Base-by-base conservation (phyloP, 2,329 filamentous ascomycete genomes). In the Lachnellula willkommii region DNA sequence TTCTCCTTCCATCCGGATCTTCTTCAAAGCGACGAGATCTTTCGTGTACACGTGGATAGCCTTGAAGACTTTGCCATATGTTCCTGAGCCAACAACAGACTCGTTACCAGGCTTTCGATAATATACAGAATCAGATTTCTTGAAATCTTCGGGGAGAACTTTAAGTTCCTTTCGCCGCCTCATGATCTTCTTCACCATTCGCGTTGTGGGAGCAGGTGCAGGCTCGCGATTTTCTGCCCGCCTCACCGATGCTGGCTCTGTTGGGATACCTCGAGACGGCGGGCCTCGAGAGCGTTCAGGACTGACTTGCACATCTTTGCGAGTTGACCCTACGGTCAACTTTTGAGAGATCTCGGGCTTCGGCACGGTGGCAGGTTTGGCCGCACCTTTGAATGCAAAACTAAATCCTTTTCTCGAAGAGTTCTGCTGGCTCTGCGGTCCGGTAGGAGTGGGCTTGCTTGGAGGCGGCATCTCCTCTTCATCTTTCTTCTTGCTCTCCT, bases 61-160 rank as follows among this genome's bases (percentile, higher is more conserved):
- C 70, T 95, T 95, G 77, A 95, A 96, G 4, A 96, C 91, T 71
- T 95, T 95, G 52, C 90, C 94, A 66, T 96, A 97, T 0, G 93
- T 97, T 11, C 93, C 93, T 45, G 93, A 95, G 15, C 93, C 93
- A 20, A 97, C 88, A 0, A 97, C 93, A 0, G 93, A 97, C 70
- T 95, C 93, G 65, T 97, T 96, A n/a, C 93, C 93, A 1, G 92
- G 92, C 69, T 96, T 97, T 61, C 93, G 82, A 74, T 88, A 96
- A 72, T 95, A 97, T 3, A 97, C 91, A 0, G 92, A 96, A 47
- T 93, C 88, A 0, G 92, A 95, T 5, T 79, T 76, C 11, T 84
- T 83, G 65, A 93, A 82, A 35, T 96, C 89, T 24, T 84, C 75
- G 0, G 86, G 75, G 1, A 97, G 74, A 90, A 90, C 52, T 85